These are phyloP conservation scores for Ettlia oleoabundans DNA, from an alignment of 139 green algal genomes.

Conservation along the genomic window DNA sequence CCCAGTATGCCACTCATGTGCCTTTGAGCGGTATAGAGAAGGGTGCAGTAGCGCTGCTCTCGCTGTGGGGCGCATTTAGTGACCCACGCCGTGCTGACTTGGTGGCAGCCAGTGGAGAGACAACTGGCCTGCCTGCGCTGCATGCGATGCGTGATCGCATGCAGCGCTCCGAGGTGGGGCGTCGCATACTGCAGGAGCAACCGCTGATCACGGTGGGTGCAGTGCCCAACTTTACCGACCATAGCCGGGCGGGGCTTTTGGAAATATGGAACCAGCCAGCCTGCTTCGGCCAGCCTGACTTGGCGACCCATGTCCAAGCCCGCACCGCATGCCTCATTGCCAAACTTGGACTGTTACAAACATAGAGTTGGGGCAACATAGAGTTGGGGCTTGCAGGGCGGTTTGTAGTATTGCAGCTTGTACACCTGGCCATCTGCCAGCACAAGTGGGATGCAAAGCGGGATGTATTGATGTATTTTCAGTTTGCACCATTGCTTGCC, in stretches of 20 bases:
- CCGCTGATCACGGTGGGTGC: slow-evolving; percentile 78
- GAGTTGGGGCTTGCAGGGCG: too few relatives aligned
- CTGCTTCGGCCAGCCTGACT: too few relatives aligned
- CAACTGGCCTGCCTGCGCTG: slow-evolving; percentile 63
- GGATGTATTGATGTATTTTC: too few relatives aligned
- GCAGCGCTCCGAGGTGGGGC: slow-evolving; percentile 59
- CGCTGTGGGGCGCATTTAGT: slow-evolving; percentile 63
- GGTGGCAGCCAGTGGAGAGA: slow-evolving; percentile 85
- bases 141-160: slow-evolving; percentile 76
- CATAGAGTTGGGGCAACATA: too few relatives aligned
- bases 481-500: not conserved
- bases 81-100: slow-evolving; percentile 75
- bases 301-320: too few relatives aligned
- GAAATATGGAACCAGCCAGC: too few relatives aligned
- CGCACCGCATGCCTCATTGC: too few relatives aligned
- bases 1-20: slow-evolving; percentile 72
- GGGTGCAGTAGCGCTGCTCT: slow-evolving; percentile 64
- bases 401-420: too few relatives aligned
- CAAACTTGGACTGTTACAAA: too few relatives aligned
- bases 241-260: too few relatives aligned
- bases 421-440: too few relatives aligned
- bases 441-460: too few relatives aligned
- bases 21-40: slow-evolving; percentile 71
- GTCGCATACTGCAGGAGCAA: slow-evolving; percentile 74
- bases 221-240: not conserved